Evolutionary conservation across 768 basidiomycete species (phyloP).

Genomic region (Tylopilus felleus): DNA sequence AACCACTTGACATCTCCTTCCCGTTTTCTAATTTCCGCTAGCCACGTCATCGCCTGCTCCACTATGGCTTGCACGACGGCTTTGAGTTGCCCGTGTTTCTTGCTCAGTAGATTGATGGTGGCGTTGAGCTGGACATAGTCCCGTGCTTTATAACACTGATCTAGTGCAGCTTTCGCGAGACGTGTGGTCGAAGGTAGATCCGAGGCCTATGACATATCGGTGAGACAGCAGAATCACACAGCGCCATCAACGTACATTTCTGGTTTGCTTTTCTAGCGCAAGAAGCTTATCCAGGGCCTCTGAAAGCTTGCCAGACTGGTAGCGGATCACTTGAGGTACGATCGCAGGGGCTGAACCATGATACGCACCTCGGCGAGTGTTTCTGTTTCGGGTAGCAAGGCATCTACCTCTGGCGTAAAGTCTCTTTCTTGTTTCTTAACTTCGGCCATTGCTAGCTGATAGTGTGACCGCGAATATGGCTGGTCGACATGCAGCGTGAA

Average conservation of each 20-base stretch:
- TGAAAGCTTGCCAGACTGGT: conserved; percentile 75
- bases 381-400: conserved; percentile 65
- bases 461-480: conserved; percentile 39
- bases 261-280: conserved; percentile 88
- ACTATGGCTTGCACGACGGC: conserved; percentile 89
- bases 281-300: conserved; percentile 89
- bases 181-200: conserved; percentile 90
- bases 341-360: background rate
- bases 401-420: conserved; percentile 79
- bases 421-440: conserved; percentile 85
- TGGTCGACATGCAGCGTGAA: conserved; percentile 28
- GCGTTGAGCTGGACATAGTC: conserved; percentile 71
- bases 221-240: background rate
- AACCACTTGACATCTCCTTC: conserved; percentile 78
- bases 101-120: conserved; percentile 67
- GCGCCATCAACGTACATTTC: conserved; percentile 65
- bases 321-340: conserved; percentile 7
- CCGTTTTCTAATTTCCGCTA: conserved; percentile 67
- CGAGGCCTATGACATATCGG: conserved; percentile 63
- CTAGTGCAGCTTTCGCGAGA: conserved; percentile 69
- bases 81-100: conserved; percentile 97
- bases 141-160: conserved; percentile 68
- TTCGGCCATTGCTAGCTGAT: conserved; percentile 64
- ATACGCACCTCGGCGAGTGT: conserved; percentile 64
- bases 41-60: conserved; percentile 78